phyloP scores from a whole-genome alignment of 805 yeast species.

The Metschnikowia amazonensis region DNA sequence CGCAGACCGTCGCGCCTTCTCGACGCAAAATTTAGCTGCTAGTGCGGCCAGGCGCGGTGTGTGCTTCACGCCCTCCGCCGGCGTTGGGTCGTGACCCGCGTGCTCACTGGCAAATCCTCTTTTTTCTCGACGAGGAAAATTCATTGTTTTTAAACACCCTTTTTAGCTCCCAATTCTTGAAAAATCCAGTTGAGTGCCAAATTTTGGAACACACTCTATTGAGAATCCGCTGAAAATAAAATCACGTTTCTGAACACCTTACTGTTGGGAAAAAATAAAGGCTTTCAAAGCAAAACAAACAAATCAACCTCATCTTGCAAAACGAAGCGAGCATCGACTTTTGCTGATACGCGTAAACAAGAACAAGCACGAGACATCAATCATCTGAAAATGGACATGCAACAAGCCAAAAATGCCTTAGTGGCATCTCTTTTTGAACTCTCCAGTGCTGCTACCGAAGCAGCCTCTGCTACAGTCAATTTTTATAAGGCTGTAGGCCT shows the following conservation, averaged over 20 bases:
- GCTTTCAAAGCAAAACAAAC: not conserved
- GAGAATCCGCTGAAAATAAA: not conserved
- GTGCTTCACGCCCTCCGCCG: not conserved
- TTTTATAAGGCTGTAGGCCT: slow-evolving; percentile 61
- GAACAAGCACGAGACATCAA: not conserved
- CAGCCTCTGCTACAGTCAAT: slow-evolving; percentile 74
- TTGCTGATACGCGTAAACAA: slow-evolving; percentile 4
- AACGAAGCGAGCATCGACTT: not conserved
- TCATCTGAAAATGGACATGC: slow-evolving; percentile 11
- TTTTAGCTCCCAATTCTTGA: not conserved
- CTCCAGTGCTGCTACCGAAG: slow-evolving; percentile 81
- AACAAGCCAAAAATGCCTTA: slow-evolving; percentile 33
- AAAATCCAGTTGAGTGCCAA: not conserved
- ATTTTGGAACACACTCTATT: not conserved
- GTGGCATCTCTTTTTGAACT: slow-evolving; percentile 79
- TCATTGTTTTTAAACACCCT: not conserved
- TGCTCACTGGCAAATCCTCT: not conserved
- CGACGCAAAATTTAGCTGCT: not conserved
- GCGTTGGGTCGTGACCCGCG: slow-evolving; percentile 1
- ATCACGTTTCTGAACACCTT: not conserved
- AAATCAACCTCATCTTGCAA: not conserved
- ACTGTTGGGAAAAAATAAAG: not conserved
- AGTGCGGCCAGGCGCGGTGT: slow-evolving; percentile 1
- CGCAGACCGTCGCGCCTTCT: not conserved
- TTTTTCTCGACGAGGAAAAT: not conserved